Percentiles rank a stretch among this genome's conserved stretches.
Conservation (phyloP, 75 land plant genomes). For the Sequoia sempervirens region DNA sequence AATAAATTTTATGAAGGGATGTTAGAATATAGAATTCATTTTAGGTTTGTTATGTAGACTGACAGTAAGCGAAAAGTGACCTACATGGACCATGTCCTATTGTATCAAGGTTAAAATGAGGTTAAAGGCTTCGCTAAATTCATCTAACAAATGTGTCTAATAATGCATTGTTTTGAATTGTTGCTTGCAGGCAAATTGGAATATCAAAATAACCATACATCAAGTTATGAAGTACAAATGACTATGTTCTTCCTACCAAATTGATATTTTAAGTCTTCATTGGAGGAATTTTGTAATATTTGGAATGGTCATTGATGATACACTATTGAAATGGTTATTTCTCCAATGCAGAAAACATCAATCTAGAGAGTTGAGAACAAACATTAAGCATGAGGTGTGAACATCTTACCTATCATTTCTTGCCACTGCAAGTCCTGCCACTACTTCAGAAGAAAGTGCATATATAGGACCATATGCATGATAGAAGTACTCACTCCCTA, state of each 20-base stretch:
- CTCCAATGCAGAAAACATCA: background rate
- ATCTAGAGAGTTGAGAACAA: background rate
- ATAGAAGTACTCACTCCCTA: conserved; percentile 78
- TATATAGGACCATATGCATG: conserved; percentile 93
- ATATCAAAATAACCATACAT: background rate
- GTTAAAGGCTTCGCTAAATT: background rate
- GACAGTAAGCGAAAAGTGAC: background rate
- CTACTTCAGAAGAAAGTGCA: conserved; percentile 82
- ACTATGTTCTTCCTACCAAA: background rate
- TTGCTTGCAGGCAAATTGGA: background rate
- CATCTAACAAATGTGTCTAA: background rate
- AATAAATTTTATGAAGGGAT: background rate
- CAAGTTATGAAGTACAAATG: background rate
- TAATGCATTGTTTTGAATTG: background rate
- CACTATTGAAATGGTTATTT: background rate
- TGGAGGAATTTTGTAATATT: background rate
- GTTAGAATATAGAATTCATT: background rate
- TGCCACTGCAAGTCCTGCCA: conserved; percentile 51
- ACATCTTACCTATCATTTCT: conserved; percentile 63
- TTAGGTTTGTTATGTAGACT: background rate
- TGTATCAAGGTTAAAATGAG: background rate
- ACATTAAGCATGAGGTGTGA: background rate
- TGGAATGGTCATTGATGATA: background rate
- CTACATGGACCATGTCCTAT: background rate
- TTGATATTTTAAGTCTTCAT: background rate